Percentiles rank a stretch among this genome's conserved stretches.
These are phyloP conservation scores for Kappamyces sp. DNA, from an alignment of 192 early-diverging fungal genomes.

Conservation along the genomic window DNA sequence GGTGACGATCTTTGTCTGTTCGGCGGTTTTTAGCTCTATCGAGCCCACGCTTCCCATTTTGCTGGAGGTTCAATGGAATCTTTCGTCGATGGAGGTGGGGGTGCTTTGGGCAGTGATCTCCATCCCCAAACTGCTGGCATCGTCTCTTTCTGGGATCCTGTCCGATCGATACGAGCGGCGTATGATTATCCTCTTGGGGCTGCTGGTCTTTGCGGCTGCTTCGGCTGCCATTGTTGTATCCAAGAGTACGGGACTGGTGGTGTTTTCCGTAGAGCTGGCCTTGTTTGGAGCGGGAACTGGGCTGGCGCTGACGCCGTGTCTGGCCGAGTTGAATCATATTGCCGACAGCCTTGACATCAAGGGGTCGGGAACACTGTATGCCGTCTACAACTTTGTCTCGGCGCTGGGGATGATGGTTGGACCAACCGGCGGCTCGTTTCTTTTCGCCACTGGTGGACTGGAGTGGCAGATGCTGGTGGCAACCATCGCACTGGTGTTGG, in stretches of 20 bases:
- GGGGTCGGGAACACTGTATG: neutral
- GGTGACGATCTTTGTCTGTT: too few relatives aligned
- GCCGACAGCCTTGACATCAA: constrained; percentile 14
- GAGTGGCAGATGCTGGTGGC: too few relatives aligned
- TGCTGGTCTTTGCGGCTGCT: constrained; percentile 40
- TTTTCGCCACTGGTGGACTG: too few relatives aligned
- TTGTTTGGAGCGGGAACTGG: constrained; percentile 50
- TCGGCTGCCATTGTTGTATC: constrained; percentile 33
- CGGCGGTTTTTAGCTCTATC: constrained; percentile 8
- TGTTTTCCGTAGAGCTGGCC: constrained; percentile 39
- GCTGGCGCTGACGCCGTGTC: constrained; percentile 52
- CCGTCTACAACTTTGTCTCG: too few relatives aligned
- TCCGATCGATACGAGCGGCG: constrained; percentile 44
- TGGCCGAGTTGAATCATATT: constrained; percentile 64
- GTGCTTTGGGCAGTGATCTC: constrained; percentile 64
- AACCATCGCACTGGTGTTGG: too few relatives aligned
- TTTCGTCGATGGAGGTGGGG: constrained; percentile 38
- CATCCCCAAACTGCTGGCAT: constrained; percentile 56
- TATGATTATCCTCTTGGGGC: constrained; percentile 35
- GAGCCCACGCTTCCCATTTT: constrained; percentile 54
- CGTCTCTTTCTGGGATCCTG: constrained; percentile 49
- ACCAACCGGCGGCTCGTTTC: too few relatives aligned
- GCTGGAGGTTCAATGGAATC: constrained; percentile 31
- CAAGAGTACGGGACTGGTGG: constrained; percentile 15
- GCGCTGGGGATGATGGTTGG: too few relatives aligned